Conservation (phyloP, 2,329 filamentous ascomycete species). For the Aspergillus novofumigatus region DNA sequence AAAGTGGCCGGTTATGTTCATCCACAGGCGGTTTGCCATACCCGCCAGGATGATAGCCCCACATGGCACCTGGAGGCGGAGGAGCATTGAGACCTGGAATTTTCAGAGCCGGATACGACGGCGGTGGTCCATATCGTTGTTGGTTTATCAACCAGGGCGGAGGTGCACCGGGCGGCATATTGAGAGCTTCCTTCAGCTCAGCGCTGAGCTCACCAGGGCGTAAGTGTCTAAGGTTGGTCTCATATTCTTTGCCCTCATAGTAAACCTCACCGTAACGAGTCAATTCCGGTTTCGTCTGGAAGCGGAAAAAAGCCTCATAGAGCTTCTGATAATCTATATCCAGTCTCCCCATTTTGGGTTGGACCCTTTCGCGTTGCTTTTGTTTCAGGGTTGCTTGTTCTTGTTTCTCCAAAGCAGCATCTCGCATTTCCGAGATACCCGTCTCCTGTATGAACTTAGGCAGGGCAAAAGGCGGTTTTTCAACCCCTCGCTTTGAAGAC, state of each 20-base stretch:
- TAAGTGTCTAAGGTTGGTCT: constrained; percentile 88
- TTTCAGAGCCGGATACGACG: constrained; percentile 91
- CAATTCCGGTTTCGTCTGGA: constrained; percentile 91
- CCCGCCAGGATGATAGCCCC: constrained; percentile 93
- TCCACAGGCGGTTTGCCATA: constrained; percentile 96
- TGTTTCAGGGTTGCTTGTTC: constrained; percentile 88
- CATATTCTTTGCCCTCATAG: constrained; percentile 97
- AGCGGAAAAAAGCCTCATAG: constrained; percentile 97
- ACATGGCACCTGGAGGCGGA: constrained; percentile 79
- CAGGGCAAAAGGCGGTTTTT: constrained; percentile 87
- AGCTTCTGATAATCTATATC: constrained; percentile 98
- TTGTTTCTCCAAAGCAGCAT: constrained; percentile 93
- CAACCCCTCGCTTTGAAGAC: constrained; percentile 92
- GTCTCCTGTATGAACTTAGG: constrained; percentile 98
- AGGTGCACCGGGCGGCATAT: constrained; percentile 86
- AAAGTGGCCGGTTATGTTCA: constrained; percentile 85
- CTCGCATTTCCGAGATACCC: constrained; percentile 95
- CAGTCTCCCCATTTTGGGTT: constrained; percentile 92
- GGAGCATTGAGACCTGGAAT: constrained; percentile 93
- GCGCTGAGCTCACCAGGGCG: constrained; percentile 87
- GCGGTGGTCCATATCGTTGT: constrained; percentile 87
- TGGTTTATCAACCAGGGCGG: constrained; percentile 98
- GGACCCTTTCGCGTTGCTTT: constrained; percentile 89
- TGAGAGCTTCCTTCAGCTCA: constrained; percentile 83
- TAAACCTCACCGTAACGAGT: constrained; percentile 98